Evolutionary conservation across 2,329 filamentous ascomycete genomes (phyloP).

Genomic region (Cytospora leucostoma): DNA sequence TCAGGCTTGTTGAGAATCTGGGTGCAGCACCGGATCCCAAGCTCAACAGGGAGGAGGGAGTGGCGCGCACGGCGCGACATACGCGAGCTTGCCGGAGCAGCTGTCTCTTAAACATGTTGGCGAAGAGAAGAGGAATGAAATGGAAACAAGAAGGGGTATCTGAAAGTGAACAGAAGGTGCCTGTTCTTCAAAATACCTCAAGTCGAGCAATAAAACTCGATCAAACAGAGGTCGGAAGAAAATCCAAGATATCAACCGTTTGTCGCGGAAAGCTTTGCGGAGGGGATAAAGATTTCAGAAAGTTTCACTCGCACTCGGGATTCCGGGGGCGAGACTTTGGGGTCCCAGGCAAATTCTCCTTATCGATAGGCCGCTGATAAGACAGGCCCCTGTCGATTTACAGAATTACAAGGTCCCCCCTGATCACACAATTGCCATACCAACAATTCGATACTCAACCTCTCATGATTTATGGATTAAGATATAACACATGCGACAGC

Average conservation of each 20-base stretch:
- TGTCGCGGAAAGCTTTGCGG: conserved; percentile 4
- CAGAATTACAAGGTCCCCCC: neutral
- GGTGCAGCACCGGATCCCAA: conserved; percentile 12
- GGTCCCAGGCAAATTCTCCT: neutral
- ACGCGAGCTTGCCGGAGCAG: conserved; percentile 26
- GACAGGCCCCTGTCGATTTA: neutral
- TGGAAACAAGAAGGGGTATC: too few species aligned
- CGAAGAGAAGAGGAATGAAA: neutral
- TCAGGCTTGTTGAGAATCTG: conserved; percentile 12
- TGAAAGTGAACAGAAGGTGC: neutral
- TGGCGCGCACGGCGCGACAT: conserved; percentile 25
- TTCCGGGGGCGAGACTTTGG: neutral
- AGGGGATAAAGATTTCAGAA: neutral
- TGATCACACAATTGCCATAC: neutral
- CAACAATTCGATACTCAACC: neutral
- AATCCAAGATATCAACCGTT: neutral
- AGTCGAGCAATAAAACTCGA: neutral
- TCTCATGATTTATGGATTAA: too few species aligned
- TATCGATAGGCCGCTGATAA: neutral
- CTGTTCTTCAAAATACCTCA: neutral
- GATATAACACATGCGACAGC: neutral
- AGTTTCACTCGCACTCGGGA: neutral
- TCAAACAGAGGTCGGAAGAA: neutral
- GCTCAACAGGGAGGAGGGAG: conserved; percentile 21
- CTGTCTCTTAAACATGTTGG: conserved; percentile 28